Percentiles rank a stretch among this genome's conserved stretches.
These are phyloP conservation scores for Acacia concinna DNA, from an alignment of 331 rosid species.

Conservation along the genomic window DNA sequence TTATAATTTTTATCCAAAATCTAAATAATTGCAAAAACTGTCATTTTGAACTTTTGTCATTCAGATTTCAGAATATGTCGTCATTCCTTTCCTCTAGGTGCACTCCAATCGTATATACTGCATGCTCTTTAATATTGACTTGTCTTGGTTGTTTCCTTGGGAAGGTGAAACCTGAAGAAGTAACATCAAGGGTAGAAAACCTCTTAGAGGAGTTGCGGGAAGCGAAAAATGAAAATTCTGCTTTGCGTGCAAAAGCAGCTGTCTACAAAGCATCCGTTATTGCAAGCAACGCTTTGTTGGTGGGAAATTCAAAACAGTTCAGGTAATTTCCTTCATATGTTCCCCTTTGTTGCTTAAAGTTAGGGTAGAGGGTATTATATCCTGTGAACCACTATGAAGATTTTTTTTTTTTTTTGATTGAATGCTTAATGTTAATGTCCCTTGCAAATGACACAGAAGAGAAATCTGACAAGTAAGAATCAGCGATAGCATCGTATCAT, in stretches of 20 bases:
- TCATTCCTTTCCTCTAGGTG: conserved; percentile 26
- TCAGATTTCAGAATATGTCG: conserved; percentile 11
- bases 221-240: conserved; percentile 67
- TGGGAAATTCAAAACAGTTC: conserved; percentile 66
- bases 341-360: conserved; percentile 5
- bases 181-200: conserved; percentile 72
- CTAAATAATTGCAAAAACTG: neutral
- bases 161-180: conserved; percentile 93
- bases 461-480: conserved; percentile 12
- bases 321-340: conserved; percentile 49
- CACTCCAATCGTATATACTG: neutral
- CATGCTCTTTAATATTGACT: neutral
- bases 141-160: conserved; percentile 26
- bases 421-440: neutral
- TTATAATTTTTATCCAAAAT: neutral
- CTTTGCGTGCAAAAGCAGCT: conserved; percentile 77
- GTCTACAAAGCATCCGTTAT: conserved; percentile 72
- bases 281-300: conserved; percentile 59
- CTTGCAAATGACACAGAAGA: neutral
- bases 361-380: conserved; percentile 1
- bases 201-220: conserved; percentile 73
- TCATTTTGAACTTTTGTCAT: neutral
- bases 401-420: neutral
- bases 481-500: neutral
- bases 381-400: neutral